phyloP scores from a whole-genome alignment of 306 rosid genomes.

The Fragaria vesca region DNA sequence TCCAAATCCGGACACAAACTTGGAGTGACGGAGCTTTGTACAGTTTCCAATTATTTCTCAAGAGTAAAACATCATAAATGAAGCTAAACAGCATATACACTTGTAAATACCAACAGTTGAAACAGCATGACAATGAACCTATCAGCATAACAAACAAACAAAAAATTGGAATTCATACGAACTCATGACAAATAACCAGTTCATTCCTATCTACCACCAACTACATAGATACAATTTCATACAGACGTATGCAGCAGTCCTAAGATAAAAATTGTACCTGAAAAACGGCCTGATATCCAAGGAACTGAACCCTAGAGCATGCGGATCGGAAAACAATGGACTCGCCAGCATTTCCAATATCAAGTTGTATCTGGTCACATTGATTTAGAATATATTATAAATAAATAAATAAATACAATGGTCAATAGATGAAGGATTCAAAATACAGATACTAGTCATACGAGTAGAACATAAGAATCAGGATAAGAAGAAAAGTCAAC shows the following conservation, averaged over 20 bases:
- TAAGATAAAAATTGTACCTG: conserved; percentile 41
- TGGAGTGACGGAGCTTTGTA: not conserved
- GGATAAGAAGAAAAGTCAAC: not conserved
- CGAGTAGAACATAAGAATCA: not conserved
- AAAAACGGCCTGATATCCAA: conserved; percentile 78
- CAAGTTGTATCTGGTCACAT: conserved; percentile 64
- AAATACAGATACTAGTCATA: not conserved
- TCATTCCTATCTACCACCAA: not conserved
- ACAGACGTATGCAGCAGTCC: not conserved
- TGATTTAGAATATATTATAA: not conserved
- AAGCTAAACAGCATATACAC: not conserved
- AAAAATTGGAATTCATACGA: not conserved
- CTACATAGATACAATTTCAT: not conserved
- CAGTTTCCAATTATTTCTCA: not conserved
- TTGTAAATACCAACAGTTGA: not conserved
- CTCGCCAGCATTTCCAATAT: conserved; percentile 59
- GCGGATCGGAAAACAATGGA: conserved; percentile 70
- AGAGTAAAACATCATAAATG: not conserved
- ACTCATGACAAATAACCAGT: conserved; percentile 1
- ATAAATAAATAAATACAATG: not conserved
- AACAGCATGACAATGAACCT: not conserved
- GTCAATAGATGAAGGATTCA: conserved; percentile 22
- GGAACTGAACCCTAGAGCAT: conserved; percentile 67
- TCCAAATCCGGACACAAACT: not conserved
- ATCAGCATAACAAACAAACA: not conserved